Evolutionary conservation across 106 monocot species (phyloP), one percentile per base, ranked within the genome.

Genomic region (Dendrobium huoshanense): DNA sequence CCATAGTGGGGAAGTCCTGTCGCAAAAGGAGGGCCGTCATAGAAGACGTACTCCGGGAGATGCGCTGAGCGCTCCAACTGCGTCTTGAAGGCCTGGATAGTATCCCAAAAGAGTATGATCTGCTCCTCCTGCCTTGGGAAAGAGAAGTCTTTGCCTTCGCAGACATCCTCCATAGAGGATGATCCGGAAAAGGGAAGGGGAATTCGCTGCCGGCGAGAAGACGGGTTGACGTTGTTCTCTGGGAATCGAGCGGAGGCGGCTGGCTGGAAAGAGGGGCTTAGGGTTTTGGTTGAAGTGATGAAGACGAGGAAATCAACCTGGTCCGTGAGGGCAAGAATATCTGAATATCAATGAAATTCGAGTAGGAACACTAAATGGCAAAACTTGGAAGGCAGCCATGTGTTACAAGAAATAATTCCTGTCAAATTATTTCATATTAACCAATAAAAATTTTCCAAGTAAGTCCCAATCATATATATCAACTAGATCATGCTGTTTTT

Each of bases 21-120:
- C 20, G 98, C 95, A 85, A 99, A 99, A 24, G 98, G 98, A 16
- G 98, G 98, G 5, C 98, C 98, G 25, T 99, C 98, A 85, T 99
- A 99, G 84, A 99, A 99, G 80, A 99, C 77, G 87, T 93, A 99
- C 80, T 99, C 98, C 5, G 95, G 95, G 7, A 67, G 67, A 74
- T 84, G 80, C 77, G 80, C 84, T 9, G 98, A 95, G 77, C 88
- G 98, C 45, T 80, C 72, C 54, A 95, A 87, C 83, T 99, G 98
- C 22, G 85, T 93, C 79, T 92, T 79, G 89, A 99, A 95, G 78
- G 98, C 98, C 19, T 85, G 61, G 80, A 93, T 89, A 37, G 82
- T 22, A 16, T 82, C 77, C 98, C 98, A 99, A 0, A 91, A 72
- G 8, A 77, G 10, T 44, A 95, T 84, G 83, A 99, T 87, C 9